Percentiles rank a stretch among this genome's conserved stretches.
phyloP scores from a whole-genome alignment of 169 alveolate genomes.

The Plasmodium adleri region DNA sequence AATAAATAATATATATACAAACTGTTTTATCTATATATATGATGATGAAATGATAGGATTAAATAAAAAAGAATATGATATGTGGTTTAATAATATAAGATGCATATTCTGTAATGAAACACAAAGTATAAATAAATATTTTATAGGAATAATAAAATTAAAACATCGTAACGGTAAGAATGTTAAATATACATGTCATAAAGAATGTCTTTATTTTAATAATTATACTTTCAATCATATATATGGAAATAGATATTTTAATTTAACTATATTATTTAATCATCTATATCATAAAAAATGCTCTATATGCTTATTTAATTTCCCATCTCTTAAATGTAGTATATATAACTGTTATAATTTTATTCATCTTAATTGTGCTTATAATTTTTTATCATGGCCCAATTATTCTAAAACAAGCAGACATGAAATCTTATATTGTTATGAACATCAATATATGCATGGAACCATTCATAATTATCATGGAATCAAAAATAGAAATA shows the following conservation, averaged over 20 bases:
- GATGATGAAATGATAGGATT: constrained; percentile 66
- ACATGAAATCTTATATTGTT: constrained; percentile 60
- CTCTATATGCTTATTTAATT: constrained; percentile 35
- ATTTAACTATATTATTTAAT: constrained; percentile 42
- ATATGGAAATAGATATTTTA: constrained; percentile 72
- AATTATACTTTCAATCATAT: constrained; percentile 42
- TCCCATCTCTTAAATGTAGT: constrained; percentile 70
- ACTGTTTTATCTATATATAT: constrained; percentile 20
- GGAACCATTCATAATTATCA: constrained; percentile 49
- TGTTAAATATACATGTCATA: constrained; percentile 66
- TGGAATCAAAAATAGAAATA: neutral
- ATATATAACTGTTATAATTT: constrained; percentile 35
- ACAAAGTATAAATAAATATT: constrained; percentile 37
- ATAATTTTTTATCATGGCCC: constrained; percentile 59
- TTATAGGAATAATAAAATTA: constrained; percentile 43
- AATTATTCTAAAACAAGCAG: constrained; percentile 48
- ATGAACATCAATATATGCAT: constrained; percentile 71
- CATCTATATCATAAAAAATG: constrained; percentile 46
- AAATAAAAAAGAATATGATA: constrained; percentile 42
- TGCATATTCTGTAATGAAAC: constrained; percentile 67
- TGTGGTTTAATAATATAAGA: constrained; percentile 20
- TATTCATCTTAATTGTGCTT: constrained; percentile 53
- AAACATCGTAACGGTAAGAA: constrained; percentile 46
- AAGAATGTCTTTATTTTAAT: constrained; percentile 43
- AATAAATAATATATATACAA: constrained; percentile 16